Percentiles rank a stretch among this genome's conserved stretches.
Conservation (phyloP, 352 stramenopile species). For the Pythium biforme region DNA sequence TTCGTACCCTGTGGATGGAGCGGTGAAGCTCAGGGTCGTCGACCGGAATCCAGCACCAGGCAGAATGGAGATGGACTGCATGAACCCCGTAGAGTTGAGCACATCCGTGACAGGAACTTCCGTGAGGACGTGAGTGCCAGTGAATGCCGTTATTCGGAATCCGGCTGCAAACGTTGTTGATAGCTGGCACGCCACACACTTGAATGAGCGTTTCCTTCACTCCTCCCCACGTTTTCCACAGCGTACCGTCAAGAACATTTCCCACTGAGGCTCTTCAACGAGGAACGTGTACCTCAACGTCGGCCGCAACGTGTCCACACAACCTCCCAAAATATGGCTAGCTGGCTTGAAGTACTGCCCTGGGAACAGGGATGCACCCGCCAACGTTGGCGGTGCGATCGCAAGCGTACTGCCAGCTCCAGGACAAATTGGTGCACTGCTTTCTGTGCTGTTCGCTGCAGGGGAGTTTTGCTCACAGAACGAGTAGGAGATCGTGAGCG, state of each 20-base stretch:
- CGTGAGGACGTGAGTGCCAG: constrained; percentile 4
- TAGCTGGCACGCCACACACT: neutral
- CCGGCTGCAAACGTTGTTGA: constrained; percentile 23
- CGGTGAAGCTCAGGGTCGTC: constrained; percentile 8
- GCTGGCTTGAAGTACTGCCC: constrained; percentile 15
- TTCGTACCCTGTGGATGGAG: constrained; percentile 17
- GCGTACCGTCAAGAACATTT: constrained; percentile 16
- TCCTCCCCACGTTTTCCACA: neutral
- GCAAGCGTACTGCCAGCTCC: neutral
- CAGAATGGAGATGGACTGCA: constrained; percentile 15
- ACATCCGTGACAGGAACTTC: neutral
- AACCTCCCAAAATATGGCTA: constrained; percentile 3
- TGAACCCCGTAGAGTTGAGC: neutral
- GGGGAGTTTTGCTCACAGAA: neutral
- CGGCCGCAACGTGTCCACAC: constrained; percentile 10
- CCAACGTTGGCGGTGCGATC: neutral
- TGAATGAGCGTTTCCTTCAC: neutral
- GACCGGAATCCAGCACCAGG: constrained; percentile 16
- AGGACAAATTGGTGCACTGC: neutral
- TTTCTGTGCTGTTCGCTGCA: neutral
- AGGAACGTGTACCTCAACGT: constrained; percentile 21
- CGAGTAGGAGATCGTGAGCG: constrained; percentile 20
- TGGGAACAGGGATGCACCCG: neutral
- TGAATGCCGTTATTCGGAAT: constrained; percentile 14
- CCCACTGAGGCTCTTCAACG: constrained; percentile 10